Base-by-base conservation (phyloP, 176 grass and related monocot species). In the Dendrocalamus sinicus region DNA sequence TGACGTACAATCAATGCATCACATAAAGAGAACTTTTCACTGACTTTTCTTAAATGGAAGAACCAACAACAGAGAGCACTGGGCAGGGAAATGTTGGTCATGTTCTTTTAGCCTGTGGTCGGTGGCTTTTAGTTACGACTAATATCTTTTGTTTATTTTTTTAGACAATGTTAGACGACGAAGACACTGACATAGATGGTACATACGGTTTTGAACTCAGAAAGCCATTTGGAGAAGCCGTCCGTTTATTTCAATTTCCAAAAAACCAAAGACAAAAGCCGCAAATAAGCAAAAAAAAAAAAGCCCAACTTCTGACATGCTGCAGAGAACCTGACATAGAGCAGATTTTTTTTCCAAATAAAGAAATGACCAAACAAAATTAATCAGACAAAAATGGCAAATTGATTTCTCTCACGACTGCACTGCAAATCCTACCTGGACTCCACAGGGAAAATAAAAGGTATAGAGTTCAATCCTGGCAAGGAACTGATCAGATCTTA, bases 1-100 rank as follows among this genome's bases (percentile, higher is more conserved):
- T 61, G 51, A 71, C 35, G 64, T 64, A 39, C 41, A 64, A 84
- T 78, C 52, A 70, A 59, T 30, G 51, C 64, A 78, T 70, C 61
- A 40, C 1, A 76, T 2, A 24, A 37, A 50, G 2, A 55, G 22
- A 48, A 16, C 40, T 64, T 40, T 84, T 48, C 43, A 73, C 44
- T 9, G 16, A 41, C n/a, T 46, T 85, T 26, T 77, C 72, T 35
- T 46, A 78, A 78, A 35, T 60, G 10, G 12, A 52, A 41, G n/a
- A 22, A 46, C 32, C 37, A 54, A 24, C 35, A 28, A 70, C 23
- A 78, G 66, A 22, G 35, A 45, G 10, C 64, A 70, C 17, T 6
- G 1, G 11, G 64, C 11, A 13, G 40, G 40, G 3, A 78, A 47
- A 44, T 74, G 4, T 39, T 39, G 37, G 4, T 5, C 4, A 39